phyloP scores from a whole-genome alignment of 2,329 filamentous ascomycete species.

The Aspergillus amoenus region DNA sequence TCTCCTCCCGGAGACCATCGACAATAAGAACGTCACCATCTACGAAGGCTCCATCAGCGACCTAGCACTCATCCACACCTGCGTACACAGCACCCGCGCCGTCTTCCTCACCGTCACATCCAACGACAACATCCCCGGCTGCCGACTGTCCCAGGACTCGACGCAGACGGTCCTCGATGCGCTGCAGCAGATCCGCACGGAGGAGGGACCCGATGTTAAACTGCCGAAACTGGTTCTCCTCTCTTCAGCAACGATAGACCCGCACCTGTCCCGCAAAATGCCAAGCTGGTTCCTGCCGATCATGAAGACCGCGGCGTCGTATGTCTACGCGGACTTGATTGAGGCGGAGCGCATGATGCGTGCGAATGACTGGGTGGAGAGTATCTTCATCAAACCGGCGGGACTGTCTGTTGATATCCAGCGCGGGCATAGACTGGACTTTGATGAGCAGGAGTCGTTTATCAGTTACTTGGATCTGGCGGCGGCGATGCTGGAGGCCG shows the following conservation, averaged over 20 bases:
- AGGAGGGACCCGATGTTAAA: not conserved
- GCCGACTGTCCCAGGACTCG: constrained; percentile 38
- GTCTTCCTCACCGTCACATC: constrained; percentile 44
- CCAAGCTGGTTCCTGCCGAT: constrained; percentile 3
- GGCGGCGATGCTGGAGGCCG: constrained; percentile 12
- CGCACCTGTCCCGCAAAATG: constrained; percentile 27
- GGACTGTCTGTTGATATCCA: constrained; percentile 6
- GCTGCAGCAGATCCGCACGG: constrained; percentile 27
- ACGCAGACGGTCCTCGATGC: constrained; percentile 38
- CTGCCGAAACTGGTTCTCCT: constrained; percentile 47
- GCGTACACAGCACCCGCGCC: constrained; percentile 35
- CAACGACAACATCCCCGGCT: constrained; percentile 48
- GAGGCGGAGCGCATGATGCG: not conserved
- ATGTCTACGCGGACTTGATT: constrained; percentile 10
- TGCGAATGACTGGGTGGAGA: constrained; percentile 4
- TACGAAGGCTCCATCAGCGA: constrained; percentile 47
- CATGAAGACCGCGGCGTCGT: constrained; percentile 4
- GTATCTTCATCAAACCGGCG: constrained; percentile 11
- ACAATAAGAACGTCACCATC: constrained; percentile 37
- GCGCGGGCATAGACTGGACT: constrained; percentile 6
- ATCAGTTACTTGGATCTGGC: constrained; percentile 12
- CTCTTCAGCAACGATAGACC: constrained; percentile 45
- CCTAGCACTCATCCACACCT: constrained; percentile 36
- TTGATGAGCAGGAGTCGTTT: constrained; percentile 4
- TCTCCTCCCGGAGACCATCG: constrained; percentile 32